phyloP scores from a whole-genome alignment of 2,329 filamentous ascomycete species.

The Penicillium expansum region DNA sequence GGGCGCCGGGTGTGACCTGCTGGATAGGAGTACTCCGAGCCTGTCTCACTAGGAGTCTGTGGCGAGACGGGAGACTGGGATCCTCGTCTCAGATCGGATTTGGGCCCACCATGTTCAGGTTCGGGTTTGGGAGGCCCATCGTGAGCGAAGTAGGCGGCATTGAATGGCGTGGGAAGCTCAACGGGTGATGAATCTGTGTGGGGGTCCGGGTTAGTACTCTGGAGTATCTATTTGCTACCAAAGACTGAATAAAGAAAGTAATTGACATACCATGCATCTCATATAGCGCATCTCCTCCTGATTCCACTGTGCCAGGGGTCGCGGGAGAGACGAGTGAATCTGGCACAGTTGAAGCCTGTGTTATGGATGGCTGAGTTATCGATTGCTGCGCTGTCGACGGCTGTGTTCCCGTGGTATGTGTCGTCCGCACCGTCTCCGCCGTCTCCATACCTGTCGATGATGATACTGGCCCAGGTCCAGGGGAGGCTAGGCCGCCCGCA shows the following conservation, averaged over 20 bases:
- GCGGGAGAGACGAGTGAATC: not conserved
- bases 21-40: not conserved
- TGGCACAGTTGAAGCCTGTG: not conserved
- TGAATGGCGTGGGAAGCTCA: conserved; percentile 4
- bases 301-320: conserved; percentile 5
- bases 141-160: not conserved
- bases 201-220: not conserved
- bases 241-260: not conserved
- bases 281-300: conserved; percentile 3
- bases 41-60: not conserved
- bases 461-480: conserved; percentile 1
- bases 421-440: not conserved
- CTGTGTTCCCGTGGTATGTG: not conserved
- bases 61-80: conserved; percentile 2
- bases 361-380: not conserved
- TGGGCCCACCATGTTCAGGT: not conserved
- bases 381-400: not conserved
- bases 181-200: not conserved
- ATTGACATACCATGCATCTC: conserved; percentile 3
- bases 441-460: not conserved
- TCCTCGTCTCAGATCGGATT: not conserved
- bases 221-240: not conserved
- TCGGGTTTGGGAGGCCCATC: not conserved
- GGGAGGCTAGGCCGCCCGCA: not conserved
- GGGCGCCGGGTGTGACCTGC: not conserved